A percentile compares a stretch with the other conserved stretches of the same genome.
These are phyloP conservation scores for Pseudocercospora crystallina DNA, from an alignment of 2,329 filamentous ascomycete species.

Conservation along the genomic window DNA sequence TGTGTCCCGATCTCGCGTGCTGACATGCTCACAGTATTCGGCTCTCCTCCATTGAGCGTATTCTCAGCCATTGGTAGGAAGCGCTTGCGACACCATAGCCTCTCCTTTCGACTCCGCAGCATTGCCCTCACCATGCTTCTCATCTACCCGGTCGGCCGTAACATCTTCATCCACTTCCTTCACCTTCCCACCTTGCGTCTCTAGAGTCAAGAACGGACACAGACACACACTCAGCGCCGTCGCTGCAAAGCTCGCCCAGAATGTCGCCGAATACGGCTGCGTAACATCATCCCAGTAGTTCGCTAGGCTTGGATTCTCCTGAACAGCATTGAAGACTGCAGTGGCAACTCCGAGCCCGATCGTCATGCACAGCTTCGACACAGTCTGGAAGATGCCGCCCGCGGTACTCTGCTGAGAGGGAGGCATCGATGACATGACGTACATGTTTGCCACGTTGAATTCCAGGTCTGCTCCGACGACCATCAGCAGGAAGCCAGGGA, in stretches of 20 bases:
- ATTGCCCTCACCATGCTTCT: too few species aligned
- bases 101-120: too few species aligned
- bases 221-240: conserved; percentile 47
- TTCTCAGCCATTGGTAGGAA: too few species aligned
- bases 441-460: conserved; percentile 73
- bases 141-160: neutral
- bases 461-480: conserved; percentile 68
- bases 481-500: conserved; percentile 60
- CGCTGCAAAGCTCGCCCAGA: conserved; percentile 52
- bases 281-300: conserved; percentile 46
- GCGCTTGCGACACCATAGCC: too few species aligned
- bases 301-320: conserved; percentile 33
- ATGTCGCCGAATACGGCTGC: conserved; percentile 53
- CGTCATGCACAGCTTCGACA: conserved; percentile 60
- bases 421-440: conserved; percentile 66
- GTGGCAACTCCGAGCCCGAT: conserved; percentile 63
- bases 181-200: conserved; percentile 50
- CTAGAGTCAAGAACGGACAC: conserved; percentile 54
- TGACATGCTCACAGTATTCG: too few species aligned
- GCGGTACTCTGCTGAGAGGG: conserved; percentile 64
- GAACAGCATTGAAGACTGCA: conserved; percentile 55
- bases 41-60: too few species aligned
- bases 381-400: conserved; percentile 67
- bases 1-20: too few species aligned
- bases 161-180: neutral